Conservation (phyloP, 1,284 basidiomycete genomes). For the Ganoderma lingzhi region DNA sequence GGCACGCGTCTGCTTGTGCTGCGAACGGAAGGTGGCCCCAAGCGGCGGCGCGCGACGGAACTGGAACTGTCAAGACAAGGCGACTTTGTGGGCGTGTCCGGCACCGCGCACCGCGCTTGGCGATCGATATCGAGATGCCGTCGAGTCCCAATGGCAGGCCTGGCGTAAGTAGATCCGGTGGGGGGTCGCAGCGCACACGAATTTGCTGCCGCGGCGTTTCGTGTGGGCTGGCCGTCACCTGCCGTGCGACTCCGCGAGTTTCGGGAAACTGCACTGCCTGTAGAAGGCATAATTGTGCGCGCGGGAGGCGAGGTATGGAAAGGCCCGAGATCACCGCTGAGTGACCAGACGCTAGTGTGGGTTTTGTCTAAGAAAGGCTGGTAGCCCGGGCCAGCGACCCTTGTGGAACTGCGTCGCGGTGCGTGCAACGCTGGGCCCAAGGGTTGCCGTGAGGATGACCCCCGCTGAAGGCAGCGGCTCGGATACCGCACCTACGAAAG, state of each 20-base stretch:
- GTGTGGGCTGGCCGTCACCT: conserved; percentile 5
- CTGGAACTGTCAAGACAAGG: conserved; percentile 6
- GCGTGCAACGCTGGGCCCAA: background rate
- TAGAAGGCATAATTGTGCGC: conserved; percentile 27
- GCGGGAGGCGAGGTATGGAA: conserved; percentile 11
- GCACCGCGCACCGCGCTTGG: conserved; percentile 1
- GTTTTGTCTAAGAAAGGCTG: conserved; percentile 18
- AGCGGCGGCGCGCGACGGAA: background rate
- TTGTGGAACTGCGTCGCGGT: conserved; percentile 4
- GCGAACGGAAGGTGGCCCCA: background rate
- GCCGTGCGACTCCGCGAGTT: conserved; percentile 10
- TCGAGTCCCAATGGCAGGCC: background rate
- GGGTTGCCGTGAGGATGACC: background rate
- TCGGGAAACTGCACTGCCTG: background rate
- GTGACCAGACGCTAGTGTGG: conserved; percentile 11
- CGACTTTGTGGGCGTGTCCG: conserved; percentile 14
- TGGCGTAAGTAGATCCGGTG: background rate
- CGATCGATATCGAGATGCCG: background rate
- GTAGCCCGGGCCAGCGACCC: background rate
- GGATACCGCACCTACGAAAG: background rate
- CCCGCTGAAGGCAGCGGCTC: background rate
- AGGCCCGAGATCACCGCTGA: conserved; percentile 24
- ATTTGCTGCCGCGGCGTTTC: conserved; percentile 27
- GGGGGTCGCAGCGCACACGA: conserved; percentile 14
- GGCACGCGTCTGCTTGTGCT: background rate